A percentile compares a stretch with the other conserved stretches of the same genome.
Evolutionary conservation across 2,329 filamentous ascomycete genomes (phyloP).

Genomic region (Hypoxylon sp.): DNA sequence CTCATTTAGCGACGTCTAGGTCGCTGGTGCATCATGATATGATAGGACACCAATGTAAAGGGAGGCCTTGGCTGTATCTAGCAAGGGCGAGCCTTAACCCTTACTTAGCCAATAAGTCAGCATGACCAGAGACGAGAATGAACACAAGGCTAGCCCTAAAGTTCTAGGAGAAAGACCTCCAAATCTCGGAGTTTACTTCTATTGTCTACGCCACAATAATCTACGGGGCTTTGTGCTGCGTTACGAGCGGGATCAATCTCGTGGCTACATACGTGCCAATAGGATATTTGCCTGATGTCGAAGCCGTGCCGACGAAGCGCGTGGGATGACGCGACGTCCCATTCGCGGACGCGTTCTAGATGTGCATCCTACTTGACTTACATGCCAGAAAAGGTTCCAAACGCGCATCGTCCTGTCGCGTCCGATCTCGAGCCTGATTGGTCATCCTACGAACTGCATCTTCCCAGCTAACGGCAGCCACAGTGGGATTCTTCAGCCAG

Average conservation of each 20-base stretch:
- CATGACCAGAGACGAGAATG: conserved; percentile 9
- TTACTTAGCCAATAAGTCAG: conserved; percentile 30
- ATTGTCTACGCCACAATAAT: conserved; percentile 32
- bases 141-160: conserved; percentile 37
- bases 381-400: conserved; percentile 26
- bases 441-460: conserved; percentile 27
- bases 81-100: conserved; percentile 12
- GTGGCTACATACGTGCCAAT: conserved; percentile 27
- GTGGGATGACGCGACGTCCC: conserved; percentile 36
- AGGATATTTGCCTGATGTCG: conserved; percentile 30
- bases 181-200: conserved; percentile 21
- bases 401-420: conserved; percentile 35
- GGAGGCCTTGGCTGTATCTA: conserved; percentile 23
- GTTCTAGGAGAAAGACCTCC: conserved; percentile 11
- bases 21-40: conserved; percentile 21
- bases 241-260: conserved; percentile 32
- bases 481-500: conserved; percentile 41
- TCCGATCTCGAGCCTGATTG: conserved; percentile 25
- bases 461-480: conserved; percentile 21
- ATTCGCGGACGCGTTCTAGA: conserved; percentile 32
- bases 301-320: conserved; percentile 30
- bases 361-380: conserved; percentile 8
- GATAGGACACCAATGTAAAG: conserved; percentile 34
- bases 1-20: conserved; percentile 23
- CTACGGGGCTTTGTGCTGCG: conserved; percentile 15